Evolutionary conservation across 306 rosid species (phyloP).

Genomic region (Cicer cuneatum): DNA sequence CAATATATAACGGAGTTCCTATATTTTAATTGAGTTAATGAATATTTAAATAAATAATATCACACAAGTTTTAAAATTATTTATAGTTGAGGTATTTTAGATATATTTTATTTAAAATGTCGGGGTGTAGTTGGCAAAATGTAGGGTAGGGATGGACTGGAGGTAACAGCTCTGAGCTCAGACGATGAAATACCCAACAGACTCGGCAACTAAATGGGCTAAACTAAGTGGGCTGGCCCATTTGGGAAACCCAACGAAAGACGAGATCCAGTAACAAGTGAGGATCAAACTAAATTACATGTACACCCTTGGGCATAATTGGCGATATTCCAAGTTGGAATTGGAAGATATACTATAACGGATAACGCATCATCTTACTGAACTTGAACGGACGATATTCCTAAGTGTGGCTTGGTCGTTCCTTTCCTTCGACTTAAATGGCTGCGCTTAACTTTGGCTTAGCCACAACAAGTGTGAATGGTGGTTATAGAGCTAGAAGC

Average conservation of each 20-base stretch:
- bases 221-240: slow-evolving; percentile 10
- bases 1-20: too few species aligned
- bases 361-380: slow-evolving; percentile 47
- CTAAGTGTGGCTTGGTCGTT: background rate
- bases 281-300: background rate
- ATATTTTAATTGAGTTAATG: too few species aligned
- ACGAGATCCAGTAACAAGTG: background rate
- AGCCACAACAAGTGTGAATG: slow-evolving; percentile 46
- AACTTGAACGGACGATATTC: background rate
- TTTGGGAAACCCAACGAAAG: background rate
- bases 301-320: background rate
- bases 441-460: slow-evolving; percentile 73
- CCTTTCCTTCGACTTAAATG: slow-evolving; percentile 51
- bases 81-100: background rate
- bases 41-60: too few species aligned
- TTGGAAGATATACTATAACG: background rate
- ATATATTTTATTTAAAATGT: too few species aligned
- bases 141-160: too few species aligned
- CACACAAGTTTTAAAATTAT: background rate
- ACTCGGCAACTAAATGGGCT: too few species aligned
- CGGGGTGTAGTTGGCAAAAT: too few species aligned
- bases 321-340: slow-evolving; percentile 2
- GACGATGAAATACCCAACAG: too few species aligned
- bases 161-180: too few species aligned
- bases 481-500: slow-evolving; percentile 25